A percentile compares a stretch with the other conserved stretches of the same genome.
Conservation (phyloP, 2,329 filamentous ascomycete genomes). For the Botrytis galanthina region DNA sequence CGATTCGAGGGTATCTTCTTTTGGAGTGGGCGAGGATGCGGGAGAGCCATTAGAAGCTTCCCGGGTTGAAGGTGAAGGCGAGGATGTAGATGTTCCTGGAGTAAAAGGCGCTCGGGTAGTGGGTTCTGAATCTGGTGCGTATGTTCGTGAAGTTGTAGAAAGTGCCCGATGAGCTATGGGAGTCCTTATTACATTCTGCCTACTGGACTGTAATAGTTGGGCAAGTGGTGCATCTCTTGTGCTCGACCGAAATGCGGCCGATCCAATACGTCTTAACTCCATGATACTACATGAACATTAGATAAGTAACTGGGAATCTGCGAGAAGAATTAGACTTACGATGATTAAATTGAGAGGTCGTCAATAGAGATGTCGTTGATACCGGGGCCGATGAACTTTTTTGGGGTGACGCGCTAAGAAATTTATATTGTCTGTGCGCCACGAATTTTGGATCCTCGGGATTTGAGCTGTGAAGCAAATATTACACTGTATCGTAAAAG, state of each 20-base stretch:
- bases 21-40: slow-evolving; percentile 8
- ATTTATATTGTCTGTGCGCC: slow-evolving; percentile 16
- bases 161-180: slow-evolving; percentile 4
- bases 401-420: slow-evolving; percentile 19
- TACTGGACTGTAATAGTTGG: background rate
- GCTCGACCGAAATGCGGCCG: slow-evolving; percentile 6
- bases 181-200: slow-evolving; percentile 1
- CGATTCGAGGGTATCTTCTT: slow-evolving; percentile 18
- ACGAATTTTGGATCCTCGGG: slow-evolving; percentile 5
- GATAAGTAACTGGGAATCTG: slow-evolving; percentile 16
- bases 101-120: slow-evolving; percentile 4
- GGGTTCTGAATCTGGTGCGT: background rate
- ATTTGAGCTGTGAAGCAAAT: background rate
- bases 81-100: background rate
- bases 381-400: slow-evolving; percentile 12
- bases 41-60: background rate
- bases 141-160: slow-evolving; percentile 9
- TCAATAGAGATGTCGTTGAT: slow-evolving; percentile 28
- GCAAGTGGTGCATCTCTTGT: background rate
- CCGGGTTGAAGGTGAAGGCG: background rate
- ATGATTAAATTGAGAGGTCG: slow-evolving; percentile 20
- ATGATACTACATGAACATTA: slow-evolving; percentile 31
- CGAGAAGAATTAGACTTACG: slow-evolving; percentile 26
- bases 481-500: background rate
- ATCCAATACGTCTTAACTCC: slow-evolving; percentile 37